These are phyloP conservation scores for Magnusiomyces clavatus DNA, from an alignment of 1,139 yeast species.

Conservation along the genomic window DNA sequence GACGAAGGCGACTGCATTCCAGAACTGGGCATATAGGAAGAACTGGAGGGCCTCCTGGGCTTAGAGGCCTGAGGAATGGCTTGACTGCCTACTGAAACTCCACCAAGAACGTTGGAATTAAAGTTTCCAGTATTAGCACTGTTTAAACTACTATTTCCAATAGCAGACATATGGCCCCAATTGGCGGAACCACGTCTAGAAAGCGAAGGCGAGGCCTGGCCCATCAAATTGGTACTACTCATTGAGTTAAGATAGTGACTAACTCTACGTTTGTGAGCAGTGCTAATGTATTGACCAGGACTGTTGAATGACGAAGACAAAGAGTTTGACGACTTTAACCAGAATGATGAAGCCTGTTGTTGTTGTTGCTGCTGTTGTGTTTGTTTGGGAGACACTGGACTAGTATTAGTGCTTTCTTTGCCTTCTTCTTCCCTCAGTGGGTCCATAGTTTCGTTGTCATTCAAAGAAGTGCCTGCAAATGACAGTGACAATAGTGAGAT, in stretches of 20 bases:
- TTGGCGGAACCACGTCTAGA: constrained; percentile 11
- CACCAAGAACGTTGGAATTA: no score
- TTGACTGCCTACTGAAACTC: constrained; percentile 6
- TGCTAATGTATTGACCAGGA: constrained; percentile 12
- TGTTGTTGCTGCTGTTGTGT: constrained; percentile 4
- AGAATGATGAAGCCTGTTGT: constrained; percentile 6
- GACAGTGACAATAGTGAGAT: constrained; percentile 14
- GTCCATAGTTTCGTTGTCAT: not conserved
- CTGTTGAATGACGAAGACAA: constrained; percentile 9
- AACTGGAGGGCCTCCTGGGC: constrained; percentile 6
- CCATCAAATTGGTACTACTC: not conserved
- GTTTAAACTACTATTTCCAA: not conserved
- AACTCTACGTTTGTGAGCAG: constrained; percentile 15
- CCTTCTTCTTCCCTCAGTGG: constrained; percentile 6
- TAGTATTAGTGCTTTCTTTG: not conserved
- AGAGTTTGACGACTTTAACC: constrained; percentile 7
- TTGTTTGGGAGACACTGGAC: constrained; percentile 4
- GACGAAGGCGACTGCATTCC: constrained; percentile 7
- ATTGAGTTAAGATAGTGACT: constrained; percentile 14
- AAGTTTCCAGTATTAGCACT: not conserved
- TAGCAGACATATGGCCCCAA: not conserved
- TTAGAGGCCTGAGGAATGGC: constrained; percentile 5
- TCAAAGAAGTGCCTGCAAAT: constrained; percentile 3
- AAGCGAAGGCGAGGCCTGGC: constrained; percentile 2
- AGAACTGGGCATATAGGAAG: constrained; percentile 1